Evolutionary conservation across 371 early-diverging fungal species (phyloP), one percentile per base, ranked within the genome.

Genomic region (Umbelopsis sp.): DNA sequence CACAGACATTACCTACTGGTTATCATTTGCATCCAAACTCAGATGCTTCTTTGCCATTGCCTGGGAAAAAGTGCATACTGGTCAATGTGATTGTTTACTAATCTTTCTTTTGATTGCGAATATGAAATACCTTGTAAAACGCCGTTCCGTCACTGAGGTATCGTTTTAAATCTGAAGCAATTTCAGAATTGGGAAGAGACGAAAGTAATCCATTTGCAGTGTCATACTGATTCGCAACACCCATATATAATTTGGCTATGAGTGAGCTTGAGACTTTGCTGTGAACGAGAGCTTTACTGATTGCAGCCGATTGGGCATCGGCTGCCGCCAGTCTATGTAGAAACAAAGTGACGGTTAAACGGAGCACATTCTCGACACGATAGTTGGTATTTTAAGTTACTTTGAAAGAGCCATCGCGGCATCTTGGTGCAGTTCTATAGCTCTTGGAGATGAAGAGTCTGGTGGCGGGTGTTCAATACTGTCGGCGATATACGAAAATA

Each of bases 161-260:
- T 44, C 80, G 80, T 68, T 84, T 79, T 35, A 88, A 73, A 44
- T 89, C 88, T 2, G 77, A 71, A 29, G 86, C 79, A 14, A 89
- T 84, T 65, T 87, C 87, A 29, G 82, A 70, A 44, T 82, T 84
- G 35, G 74, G 82, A 35, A 87, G 81, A 20, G 88, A 85, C 12
- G 86, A 83, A 11, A 89, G 76, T 45, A 89, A 72, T 0, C 89
- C 88, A 66, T 83, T 79, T 0, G 89, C 88, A 68, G 83, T 83
- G 63, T 89, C 88, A 69, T 89, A 89, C 50, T 87, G 83, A 16
- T 81, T 86, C 46, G 86, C 85, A 35, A 89, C 84, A 0, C 88
- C 88, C 63, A 89, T 85, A 24, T 84, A 84, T 16, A 89, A 69
- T 35, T 89, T 89, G 1, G 88, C 89, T 50, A 83, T 69, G 3